Conservation (phyloP, 306 rosid species). For the Trifolium repens region DNA sequence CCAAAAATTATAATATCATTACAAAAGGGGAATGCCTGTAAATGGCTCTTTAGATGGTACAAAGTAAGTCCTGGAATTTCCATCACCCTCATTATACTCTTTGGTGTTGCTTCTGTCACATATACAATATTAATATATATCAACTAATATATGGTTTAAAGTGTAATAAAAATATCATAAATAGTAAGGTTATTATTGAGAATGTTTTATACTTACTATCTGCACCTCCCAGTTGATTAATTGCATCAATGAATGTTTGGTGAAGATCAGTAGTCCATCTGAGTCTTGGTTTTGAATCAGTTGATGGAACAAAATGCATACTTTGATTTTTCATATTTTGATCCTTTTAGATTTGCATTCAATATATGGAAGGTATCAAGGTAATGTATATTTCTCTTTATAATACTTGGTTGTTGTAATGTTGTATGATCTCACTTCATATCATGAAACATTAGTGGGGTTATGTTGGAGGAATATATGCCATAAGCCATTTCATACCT, state of each 20-base stretch:
- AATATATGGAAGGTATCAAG: constrained; percentile 60
- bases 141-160: constrained; percentile 16
- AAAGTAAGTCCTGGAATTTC: constrained; percentile 89
- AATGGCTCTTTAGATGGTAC: constrained; percentile 98
- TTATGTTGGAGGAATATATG: constrained; percentile 93
- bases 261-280: constrained; percentile 97
- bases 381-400: constrained; percentile 53
- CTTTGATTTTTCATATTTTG: constrained; percentile 65
- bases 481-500: constrained; percentile 73
- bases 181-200: not conserved
- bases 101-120: constrained; percentile 93
- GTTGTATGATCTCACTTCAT: constrained; percentile 88
- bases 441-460: constrained; percentile 98
- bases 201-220: constrained; percentile 65
- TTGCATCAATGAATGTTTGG: constrained; percentile 79
- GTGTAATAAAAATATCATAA: not conserved
- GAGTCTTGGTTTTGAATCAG: constrained; percentile 94
- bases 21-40: constrained; percentile 64
- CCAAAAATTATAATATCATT: constrained; percentile 32
- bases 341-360: constrained; percentile 46
- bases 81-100: constrained; percentile 89
- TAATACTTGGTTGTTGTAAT: constrained; percentile 61
- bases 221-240: constrained; percentile 89
- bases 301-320: constrained; percentile 87
- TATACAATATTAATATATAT: not conserved